Percentiles rank a stretch among this genome's conserved stretches.
phyloP scores from a whole-genome alignment of 306 rosid genomes.

The Dalbergia cultrata region DNA sequence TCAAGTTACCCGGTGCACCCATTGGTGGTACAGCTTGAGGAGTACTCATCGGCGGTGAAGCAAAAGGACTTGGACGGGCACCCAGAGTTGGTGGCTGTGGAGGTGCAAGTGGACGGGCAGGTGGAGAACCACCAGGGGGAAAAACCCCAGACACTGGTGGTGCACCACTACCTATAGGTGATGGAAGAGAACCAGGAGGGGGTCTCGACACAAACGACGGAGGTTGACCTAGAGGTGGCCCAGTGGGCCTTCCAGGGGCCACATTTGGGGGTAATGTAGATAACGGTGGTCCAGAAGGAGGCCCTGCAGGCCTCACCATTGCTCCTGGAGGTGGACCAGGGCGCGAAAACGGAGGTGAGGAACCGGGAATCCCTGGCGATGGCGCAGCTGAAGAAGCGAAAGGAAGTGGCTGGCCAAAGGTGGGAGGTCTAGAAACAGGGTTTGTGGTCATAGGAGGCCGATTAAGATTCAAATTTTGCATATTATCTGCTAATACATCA shows the following conservation, averaged over 20 bases:
- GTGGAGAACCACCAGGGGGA: conserved; percentile 59
- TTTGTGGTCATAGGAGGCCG: conserved; percentile 74
- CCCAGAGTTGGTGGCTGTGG: conserved; percentile 47
- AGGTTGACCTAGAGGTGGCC: conserved; percentile 59
- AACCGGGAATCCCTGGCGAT: conserved; percentile 59
- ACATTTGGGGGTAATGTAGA: conserved; percentile 55
- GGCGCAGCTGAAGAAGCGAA: conserved; percentile 61
- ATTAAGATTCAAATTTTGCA: conserved; percentile 82
- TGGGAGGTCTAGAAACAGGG: conserved; percentile 74
- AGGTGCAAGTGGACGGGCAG: conserved; percentile 54
- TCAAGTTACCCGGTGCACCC: conserved; percentile 57
- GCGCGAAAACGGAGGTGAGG: conserved; percentile 63
- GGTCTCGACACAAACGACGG: conserved; percentile 61
- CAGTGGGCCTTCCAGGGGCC: conserved; percentile 54
- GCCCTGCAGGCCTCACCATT: conserved; percentile 59
- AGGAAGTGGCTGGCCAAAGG: conserved; percentile 72
- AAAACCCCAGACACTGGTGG: conserved; percentile 58
- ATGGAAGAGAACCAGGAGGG: conserved; percentile 58
- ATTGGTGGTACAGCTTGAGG: conserved; percentile 50
- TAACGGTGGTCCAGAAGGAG: conserved; percentile 63
- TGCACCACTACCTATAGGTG: conserved; percentile 48
- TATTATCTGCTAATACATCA: conserved; percentile 64
- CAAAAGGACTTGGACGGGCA: conserved; percentile 58
- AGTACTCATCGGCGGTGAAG: conserved; percentile 58
- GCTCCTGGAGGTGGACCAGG: conserved; percentile 80